Conservation (phyloP, 2,329 filamentous ascomycete genomes). For the Aureobasidium pullulans region DNA sequence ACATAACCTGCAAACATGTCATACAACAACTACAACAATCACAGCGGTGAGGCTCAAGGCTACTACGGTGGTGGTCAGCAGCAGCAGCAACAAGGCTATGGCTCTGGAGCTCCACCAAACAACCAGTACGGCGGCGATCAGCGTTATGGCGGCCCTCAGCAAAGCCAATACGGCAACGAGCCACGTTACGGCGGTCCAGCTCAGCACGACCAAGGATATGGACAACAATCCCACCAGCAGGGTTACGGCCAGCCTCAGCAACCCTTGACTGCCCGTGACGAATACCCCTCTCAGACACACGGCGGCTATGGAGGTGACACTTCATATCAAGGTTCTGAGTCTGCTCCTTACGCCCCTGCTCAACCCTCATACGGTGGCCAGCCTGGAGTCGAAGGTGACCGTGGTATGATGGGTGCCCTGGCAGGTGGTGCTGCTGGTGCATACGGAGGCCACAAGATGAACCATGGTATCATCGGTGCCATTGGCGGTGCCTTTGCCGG, state of each 20-base stretch:
- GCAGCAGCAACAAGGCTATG: conserved; percentile 16
- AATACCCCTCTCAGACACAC: conserved; percentile 8
- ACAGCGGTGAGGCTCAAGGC: conserved; percentile 14
- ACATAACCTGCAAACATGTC: not conserved
- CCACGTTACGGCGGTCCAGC: conserved; percentile 18
- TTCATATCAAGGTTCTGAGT: conserved; percentile 5
- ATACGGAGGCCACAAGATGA: conserved; percentile 49
- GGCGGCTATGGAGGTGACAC: conserved; percentile 7
- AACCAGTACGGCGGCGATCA: conserved; percentile 1
- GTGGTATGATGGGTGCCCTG: conserved; percentile 49
- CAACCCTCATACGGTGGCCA: conserved; percentile 12
- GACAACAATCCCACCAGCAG: conserved; percentile 13
- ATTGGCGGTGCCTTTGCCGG: conserved; percentile 50
- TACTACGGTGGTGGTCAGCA: conserved; percentile 19
- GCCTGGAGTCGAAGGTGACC: conserved; percentile 37
- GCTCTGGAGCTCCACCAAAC: not conserved
- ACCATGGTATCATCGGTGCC: conserved; percentile 51
- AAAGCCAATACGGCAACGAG: conserved; percentile 18
- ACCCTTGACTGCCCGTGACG: conserved; percentile 7
- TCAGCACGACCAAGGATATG: conserved; percentile 14
- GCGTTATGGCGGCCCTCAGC: conserved; percentile 18
- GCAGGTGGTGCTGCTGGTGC: conserved; percentile 52
- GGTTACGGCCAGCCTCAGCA: conserved; percentile 13
- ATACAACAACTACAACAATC: conserved; percentile 13
- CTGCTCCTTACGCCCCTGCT: not conserved